Evolutionary conservation across 1,284 basidiomycete genomes (phyloP), one percentile per base, ranked within the genome.

Genomic region (Malassezia brasiliensis): DNA sequence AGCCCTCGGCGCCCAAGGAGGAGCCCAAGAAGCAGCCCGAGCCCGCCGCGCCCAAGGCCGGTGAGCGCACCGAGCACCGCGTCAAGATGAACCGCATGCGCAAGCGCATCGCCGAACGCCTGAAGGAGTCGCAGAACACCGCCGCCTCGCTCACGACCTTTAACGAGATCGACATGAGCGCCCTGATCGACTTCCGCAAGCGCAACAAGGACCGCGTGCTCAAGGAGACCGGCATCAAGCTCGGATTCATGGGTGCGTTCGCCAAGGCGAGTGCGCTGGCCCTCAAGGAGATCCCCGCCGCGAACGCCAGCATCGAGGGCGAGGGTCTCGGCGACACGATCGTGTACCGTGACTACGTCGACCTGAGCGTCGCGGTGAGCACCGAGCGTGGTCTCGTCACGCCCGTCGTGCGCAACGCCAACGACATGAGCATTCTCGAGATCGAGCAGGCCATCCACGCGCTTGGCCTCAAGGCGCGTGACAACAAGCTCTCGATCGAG

Each of bases 121-220:
- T 98, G 75, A 98, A 98, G 81, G 87, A 96, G 76, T 94, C 91
- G 39, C 93, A 98, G 78, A 96, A 96, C 77, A 83, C 90, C 12
- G 94, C 93, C 10, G 93, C 93, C 44, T 90, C 90, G 56, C 79
- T 98, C 63, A 98, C 94, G 50, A 98, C 93, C 41, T 98, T 98
- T 82, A 96, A 98, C 79, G 93, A 98, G 79, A 90, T 98, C 75
- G 93, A 98, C 80, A 98, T 98, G 93, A 90, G 88, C 42, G 85
- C 85, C 44, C 79, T 96, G 61, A 88, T 96, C 81, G 85, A 87
- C 50, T 85, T 98, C 84, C 86, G 94, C 68, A 84, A 85, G 74
- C 85, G 87, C 73, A 93, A 93, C 84, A 98, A 98, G 82, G 90
- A 96, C 66, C 80, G 83, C 53, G 80, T 96, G 47, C 80, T 91